Evolutionary conservation across 768 basidiomycete genomes (phyloP), one percentile per base, ranked within the genome.

Genomic region (Trametes sanguinea): DNA sequence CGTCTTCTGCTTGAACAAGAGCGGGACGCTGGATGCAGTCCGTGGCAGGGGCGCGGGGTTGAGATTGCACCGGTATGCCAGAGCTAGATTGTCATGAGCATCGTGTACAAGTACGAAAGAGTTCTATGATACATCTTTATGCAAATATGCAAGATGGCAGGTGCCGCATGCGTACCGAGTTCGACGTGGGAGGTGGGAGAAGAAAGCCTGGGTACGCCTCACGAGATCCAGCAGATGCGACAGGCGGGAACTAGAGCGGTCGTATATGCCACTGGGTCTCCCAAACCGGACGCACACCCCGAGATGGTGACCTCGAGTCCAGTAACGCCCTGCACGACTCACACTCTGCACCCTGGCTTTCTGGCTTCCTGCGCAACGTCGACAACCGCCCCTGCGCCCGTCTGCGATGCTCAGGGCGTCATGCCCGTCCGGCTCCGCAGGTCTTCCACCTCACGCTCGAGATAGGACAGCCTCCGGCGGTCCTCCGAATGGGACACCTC

Each of bases 401-500:
- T 8, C 45, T 14, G 30, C 32, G 1, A 2, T 22, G 44, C 35
- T 59, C 47, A 63, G 5, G 62, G 62, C 17, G 57, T 51, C 27
- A 48, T 51, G 29, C 51, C 53, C 14, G 53, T 57, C 22, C 58
- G 39, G 22, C 54, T 45, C 14, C 67, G 59, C 52, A 71, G 51
- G 27, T 59, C 60, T 48, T 57, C 62, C 17, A 71, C 66, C 60
- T 68, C 67, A 7, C 44, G 57, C 53, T 70, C 67, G 29, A 70
- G 62, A 42, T 55, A 39, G 10, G 60, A 59, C 39, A 64, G 47
- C 45, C 63, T 54, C 55, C 54, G 22, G 29, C 42, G 53, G 51
- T 66, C 61, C 67, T 52, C 57, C 42, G 32, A 40, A 40, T 60
- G 54, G 33, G 48, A 48, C 27, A 64, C 35, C 57, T 55, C 48